Evolutionary conservation across 2,329 filamentous ascomycete species (phyloP).

Genomic region (Botryotinia convoluta): DNA sequence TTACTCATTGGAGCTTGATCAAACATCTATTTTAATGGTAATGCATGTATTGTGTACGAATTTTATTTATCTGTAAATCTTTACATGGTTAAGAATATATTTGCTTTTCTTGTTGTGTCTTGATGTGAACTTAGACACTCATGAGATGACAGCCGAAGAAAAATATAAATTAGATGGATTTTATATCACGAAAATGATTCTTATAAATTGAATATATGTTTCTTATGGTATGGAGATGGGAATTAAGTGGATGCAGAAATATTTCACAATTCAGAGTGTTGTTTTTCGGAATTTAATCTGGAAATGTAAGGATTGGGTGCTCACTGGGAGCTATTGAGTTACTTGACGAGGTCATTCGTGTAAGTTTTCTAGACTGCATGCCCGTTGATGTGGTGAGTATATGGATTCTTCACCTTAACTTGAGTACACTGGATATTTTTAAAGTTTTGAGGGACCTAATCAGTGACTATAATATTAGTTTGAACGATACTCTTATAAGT

Average conservation of each 20-base stretch:
- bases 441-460: background rate
- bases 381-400: background rate
- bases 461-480: background rate
- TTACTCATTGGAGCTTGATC: background rate
- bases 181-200: background rate
- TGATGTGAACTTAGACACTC: rapidly evolving
- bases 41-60: background rate
- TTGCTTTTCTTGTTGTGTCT: background rate
- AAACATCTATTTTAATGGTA: background rate
- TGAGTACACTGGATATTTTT: background rate
- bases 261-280: background rate
- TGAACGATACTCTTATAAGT: background rate
- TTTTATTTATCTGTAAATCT: rapidly evolving
- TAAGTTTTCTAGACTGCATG: background rate
- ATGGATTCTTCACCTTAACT: background rate
- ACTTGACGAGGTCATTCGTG: rapidly evolving
- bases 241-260: background rate
- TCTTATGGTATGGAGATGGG: background rate
- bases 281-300: rapidly evolving
- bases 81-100: background rate
- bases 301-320: background rate
- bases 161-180: rapidly evolving
- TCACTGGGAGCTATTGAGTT: background rate
- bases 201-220: rapidly evolving
- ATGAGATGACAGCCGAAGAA: rapidly evolving